Percentiles rank a stretch among this genome's conserved stretches.
Evolutionary conservation across 1,284 basidiomycete genomes (phyloP).

Genomic region (Irpex sp.): DNA sequence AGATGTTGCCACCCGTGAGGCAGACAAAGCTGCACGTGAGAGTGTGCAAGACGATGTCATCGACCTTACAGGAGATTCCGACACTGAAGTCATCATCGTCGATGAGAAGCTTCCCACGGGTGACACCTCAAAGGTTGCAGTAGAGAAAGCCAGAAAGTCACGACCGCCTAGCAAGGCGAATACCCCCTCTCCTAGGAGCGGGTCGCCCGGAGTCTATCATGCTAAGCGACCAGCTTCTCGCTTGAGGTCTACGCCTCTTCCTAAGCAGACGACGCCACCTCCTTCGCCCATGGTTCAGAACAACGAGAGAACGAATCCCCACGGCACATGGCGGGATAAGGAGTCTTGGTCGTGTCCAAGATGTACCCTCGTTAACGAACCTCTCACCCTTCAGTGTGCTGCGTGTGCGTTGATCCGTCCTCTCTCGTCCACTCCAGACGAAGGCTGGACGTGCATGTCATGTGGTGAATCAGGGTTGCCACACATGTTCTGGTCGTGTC

Average conservation of each 20-base stretch:
- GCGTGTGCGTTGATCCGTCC: conserved; percentile 59
- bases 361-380: conserved; percentile 71
- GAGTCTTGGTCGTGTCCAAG: conserved; percentile 61
- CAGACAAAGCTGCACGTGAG: conserved; percentile 62
- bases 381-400: conserved; percentile 50
- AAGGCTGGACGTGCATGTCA: conserved; percentile 65
- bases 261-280: conserved; percentile 7
- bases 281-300: conserved; percentile 5
- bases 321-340: conserved; percentile 10
- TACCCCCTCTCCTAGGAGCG: not conserved
- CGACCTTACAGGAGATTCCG: conserved; percentile 51
- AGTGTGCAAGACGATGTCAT: conserved; percentile 61
- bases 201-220: not conserved
- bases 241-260: conserved; percentile 5
- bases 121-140: conserved; percentile 8
- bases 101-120: conserved; percentile 23
- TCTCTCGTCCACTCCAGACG: conserved; percentile 16
- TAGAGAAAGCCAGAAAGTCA: not conserved
- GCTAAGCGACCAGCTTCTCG: conserved; percentile 6
- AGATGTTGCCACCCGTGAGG: conserved; percentile 56
- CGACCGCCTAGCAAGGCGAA: not conserved
- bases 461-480: conserved; percentile 64
- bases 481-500: conserved; percentile 73
- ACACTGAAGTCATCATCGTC: conserved; percentile 24
- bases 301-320: conserved; percentile 1